Evolutionary conservation across 805 yeast genomes (phyloP), one percentile per base, ranked within the genome.

Genomic region (Monosporozyma servazzii): DNA sequence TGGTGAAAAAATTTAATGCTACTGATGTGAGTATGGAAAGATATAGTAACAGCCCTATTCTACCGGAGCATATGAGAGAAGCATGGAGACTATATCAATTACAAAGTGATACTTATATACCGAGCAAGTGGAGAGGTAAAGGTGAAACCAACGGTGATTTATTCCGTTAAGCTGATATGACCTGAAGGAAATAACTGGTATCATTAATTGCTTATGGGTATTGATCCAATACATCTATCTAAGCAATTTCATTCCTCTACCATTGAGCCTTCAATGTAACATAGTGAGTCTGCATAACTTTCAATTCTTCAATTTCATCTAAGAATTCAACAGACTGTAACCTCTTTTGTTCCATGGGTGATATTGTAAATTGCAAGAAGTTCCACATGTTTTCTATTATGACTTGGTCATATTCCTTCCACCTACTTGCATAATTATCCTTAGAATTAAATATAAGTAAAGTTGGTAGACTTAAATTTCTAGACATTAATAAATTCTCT

Each of bases 31-130:
- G 66, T 49, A 58, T 66, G 23, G 71, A 67, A 48, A 65, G 62
- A 47, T 66, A 76, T 58, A 68, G 65, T 17, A 63, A 71, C 41
- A 74, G 74, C 47, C 96, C 96, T 1, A 65, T 90, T 45, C 73
- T 80, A 33, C 96, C 97, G 0, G 89, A 86, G 54, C 95, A 90
- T 62, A 75, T 90, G 29, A 70, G 95, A 48, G 96, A 88, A 59
- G 96, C 96, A 0, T 87, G 95, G 91, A 73, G 95, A 58, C 65
- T 85, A 47, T 85, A 82, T 57, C 80, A 79, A 56, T 56, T 75
- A 43, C 96, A 89, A 60, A 79, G 77, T 48, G 81, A 84, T 31
- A 76, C 81, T 3, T 76, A 81, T 1, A 80, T 86, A 5, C 71
- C 73, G 9, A 77, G 83, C 1, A 79, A 80, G 49, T 85, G 90